Conservation (phyloP, 2,329 filamentous ascomycete species). For the Aspergillus sp. region DNA sequence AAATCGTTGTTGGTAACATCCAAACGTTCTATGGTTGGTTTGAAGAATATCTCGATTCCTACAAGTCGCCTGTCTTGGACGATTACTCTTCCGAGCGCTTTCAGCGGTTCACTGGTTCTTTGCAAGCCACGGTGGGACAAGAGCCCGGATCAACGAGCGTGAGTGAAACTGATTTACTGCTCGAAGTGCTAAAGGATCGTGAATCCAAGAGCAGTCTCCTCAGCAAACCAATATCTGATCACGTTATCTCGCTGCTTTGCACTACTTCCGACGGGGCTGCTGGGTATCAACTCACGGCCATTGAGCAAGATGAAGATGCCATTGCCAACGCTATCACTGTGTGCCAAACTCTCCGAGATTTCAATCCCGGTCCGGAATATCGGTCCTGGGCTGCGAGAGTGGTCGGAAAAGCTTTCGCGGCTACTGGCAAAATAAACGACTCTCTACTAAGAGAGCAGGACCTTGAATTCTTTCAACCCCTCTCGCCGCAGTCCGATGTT, state of each 20-base stretch:
- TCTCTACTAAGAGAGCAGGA: constrained; percentile 47
- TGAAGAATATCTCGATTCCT: constrained; percentile 64
- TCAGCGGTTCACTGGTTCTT: constrained; percentile 66
- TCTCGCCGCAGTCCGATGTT: constrained; percentile 5
- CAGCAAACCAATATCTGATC: constrained; percentile 62
- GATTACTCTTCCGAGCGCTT: constrained; percentile 58
- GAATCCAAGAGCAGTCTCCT: constrained; percentile 63
- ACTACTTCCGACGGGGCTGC: constrained; percentile 67
- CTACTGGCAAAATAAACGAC: constrained; percentile 64
- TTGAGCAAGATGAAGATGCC: constrained; percentile 67
- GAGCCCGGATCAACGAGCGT: constrained; percentile 70
- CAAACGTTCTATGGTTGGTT: constrained; percentile 79
- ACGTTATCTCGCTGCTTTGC: constrained; percentile 58
- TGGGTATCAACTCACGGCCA: constrained; percentile 63
- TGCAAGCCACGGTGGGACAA: constrained; percentile 64
- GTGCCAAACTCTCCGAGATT: constrained; percentile 72
- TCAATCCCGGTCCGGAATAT: constrained; percentile 66
- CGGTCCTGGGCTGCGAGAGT: constrained; percentile 82
- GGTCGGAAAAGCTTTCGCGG: constrained; percentile 78
- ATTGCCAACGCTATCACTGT: constrained; percentile 63
- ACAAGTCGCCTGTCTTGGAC: constrained; percentile 54
- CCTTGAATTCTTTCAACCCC: constrained; percentile 23
- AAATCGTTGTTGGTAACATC: constrained; percentile 72
- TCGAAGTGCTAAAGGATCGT: constrained; percentile 77
- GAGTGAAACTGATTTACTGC: constrained; percentile 74